Conservation (phyloP, 306 rosid genomes). For the Fragaria ananassa region DNA sequence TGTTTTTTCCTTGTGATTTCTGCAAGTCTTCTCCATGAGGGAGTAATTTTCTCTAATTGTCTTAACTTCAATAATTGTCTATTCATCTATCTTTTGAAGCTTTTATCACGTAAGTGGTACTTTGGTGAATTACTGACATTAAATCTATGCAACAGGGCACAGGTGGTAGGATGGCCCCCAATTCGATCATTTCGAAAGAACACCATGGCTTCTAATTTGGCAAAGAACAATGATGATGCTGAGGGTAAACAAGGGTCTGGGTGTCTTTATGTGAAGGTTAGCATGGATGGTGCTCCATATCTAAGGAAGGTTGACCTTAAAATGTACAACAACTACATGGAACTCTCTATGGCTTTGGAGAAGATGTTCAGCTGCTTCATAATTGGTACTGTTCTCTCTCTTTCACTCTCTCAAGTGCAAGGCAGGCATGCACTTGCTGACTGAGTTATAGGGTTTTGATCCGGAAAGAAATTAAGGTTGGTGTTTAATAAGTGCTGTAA, state of each 20-base stretch:
- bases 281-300: constrained; percentile 99
- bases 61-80: neutral
- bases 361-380: constrained; percentile 95
- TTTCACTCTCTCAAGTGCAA: neutral
- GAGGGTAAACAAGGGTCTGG: constrained; percentile 58
- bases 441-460: constrained; percentile 10
- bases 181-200: constrained; percentile 87
- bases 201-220: constrained; percentile 63
- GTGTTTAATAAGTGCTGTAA: neutral
- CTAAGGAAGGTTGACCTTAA: constrained; percentile 87
- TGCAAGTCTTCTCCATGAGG: neutral
- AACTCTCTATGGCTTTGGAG: constrained; percentile 85
- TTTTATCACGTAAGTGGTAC: neutral
- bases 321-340: constrained; percentile 59
- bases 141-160: constrained; percentile 62
- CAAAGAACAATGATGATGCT: constrained; percentile 58
- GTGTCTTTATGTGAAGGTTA: constrained; percentile 81
- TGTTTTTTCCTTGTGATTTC: neutral
- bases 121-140: constrained; percentile 11
- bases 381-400: constrained; percentile 49
- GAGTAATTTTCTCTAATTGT: neutral
- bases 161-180: constrained; percentile 99
- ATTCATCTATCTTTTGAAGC: neutral
- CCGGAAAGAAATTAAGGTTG: neutral
- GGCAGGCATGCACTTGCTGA: constrained; percentile 9